Conservation (phyloP, 2,329 filamentous ascomycete genomes). For the Neopestalotiopsis rosae region DNA sequence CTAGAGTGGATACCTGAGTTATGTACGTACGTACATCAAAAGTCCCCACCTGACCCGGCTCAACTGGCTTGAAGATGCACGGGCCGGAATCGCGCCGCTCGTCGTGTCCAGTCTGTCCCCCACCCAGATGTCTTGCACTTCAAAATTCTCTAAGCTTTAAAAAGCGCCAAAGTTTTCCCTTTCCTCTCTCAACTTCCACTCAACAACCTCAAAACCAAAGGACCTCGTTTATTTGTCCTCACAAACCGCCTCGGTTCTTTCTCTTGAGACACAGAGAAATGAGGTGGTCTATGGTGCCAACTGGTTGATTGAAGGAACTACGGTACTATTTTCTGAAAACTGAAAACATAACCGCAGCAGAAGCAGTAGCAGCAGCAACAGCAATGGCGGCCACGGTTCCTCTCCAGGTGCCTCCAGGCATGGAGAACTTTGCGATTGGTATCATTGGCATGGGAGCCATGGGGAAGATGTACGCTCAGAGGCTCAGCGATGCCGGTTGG, state of each 20-base stretch:
- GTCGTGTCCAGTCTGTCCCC: background rate
- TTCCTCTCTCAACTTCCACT: background rate
- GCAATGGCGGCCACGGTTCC: conserved; percentile 20
- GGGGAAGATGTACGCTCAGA: conserved; percentile 97
- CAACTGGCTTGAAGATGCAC: background rate
- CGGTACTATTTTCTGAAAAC: background rate
- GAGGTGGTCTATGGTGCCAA: conserved; percentile 7
- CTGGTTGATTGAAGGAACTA: conserved; percentile 3
- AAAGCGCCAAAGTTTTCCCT: background rate
- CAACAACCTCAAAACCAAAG: background rate
- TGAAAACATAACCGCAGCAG: background rate
- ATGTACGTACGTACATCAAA: background rate
- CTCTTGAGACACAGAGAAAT: conserved; percentile 8
- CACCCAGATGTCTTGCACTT: background rate
- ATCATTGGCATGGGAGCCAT: conserved; percentile 99
- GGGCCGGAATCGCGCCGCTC: conserved; percentile 9
- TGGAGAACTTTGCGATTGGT: conserved; percentile 80
- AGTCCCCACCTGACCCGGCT: background rate
- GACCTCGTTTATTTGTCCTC: background rate
- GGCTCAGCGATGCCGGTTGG: conserved; percentile 91
- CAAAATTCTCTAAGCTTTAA: conserved; percentile 13
- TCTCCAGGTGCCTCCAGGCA: conserved; percentile 44
- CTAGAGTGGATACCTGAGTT: background rate
- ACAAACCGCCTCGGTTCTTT: background rate
- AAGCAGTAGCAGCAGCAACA: background rate